These are phyloP conservation scores for Phialophora expanda DNA, from an alignment of 2,329 filamentous ascomycete genomes.

Conservation along the genomic window DNA sequence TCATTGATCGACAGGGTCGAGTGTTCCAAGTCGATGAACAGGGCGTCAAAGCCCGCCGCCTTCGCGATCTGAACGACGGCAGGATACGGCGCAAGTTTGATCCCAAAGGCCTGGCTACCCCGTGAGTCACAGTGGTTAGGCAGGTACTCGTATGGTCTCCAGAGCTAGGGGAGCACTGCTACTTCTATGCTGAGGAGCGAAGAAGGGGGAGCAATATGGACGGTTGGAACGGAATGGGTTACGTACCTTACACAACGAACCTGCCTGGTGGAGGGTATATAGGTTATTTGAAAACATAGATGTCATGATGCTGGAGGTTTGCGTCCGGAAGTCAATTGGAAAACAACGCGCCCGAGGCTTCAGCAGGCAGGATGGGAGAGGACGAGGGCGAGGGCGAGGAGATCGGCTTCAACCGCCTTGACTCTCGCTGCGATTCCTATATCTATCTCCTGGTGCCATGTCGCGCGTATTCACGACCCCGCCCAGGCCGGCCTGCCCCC, in stretches of 20 bases:
- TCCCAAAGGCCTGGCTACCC: conserved; percentile 35
- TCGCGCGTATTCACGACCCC: not conserved
- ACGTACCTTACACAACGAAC: conserved; percentile 22
- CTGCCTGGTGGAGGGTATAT: conserved; percentile 8
- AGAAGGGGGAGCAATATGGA: not conserved
- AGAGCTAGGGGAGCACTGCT: not conserved
- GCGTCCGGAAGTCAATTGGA: not conserved
- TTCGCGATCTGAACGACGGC: conserved; percentile 46
- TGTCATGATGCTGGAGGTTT: conserved; percentile 7
- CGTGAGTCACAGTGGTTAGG: not conserved
- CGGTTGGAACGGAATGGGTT: not conserved
- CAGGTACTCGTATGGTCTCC: not conserved
- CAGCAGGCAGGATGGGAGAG: not conserved
- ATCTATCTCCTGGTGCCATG: not conserved
- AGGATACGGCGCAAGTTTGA: conserved; percentile 42
- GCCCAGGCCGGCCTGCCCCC: not conserved
- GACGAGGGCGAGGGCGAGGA: too few species aligned
- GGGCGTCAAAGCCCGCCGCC: conserved; percentile 45
- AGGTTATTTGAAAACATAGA: conserved; percentile 19
- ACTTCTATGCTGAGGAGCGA: not conserved
- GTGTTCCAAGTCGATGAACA: conserved; percentile 52
- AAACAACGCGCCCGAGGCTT: not conserved
- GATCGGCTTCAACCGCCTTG: not conserved
- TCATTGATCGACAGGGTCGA: conserved; percentile 44
- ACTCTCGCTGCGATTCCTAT: not conserved